Evolutionary conservation across 2,329 filamentous ascomycete genomes (phyloP).

Genomic region (Trichoderma sp.): DNA sequence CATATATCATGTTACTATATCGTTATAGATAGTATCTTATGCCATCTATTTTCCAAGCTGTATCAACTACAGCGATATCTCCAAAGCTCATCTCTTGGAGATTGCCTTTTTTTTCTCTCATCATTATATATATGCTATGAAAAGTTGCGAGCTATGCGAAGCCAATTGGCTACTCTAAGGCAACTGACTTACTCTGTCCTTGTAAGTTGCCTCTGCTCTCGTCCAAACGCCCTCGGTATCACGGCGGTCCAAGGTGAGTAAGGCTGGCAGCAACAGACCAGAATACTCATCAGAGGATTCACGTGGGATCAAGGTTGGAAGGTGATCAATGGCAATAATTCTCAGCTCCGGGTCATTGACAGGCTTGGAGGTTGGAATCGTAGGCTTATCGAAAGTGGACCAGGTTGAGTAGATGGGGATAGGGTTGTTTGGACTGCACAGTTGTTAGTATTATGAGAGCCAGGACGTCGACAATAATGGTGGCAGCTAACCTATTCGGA

Average conservation of each 20-base stretch:
- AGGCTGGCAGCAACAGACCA: slow-evolving; percentile 68
- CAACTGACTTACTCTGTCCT: slow-evolving; percentile 42
- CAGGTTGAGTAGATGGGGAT: slow-evolving; percentile 77
- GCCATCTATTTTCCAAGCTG: background rate
- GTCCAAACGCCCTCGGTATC: slow-evolving; percentile 71
- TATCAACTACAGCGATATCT: background rate
- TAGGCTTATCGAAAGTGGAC: slow-evolving; percentile 43
- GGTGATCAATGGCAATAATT: slow-evolving; percentile 81
- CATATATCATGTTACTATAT: background rate
- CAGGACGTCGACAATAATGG: background rate
- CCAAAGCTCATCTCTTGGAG: background rate
- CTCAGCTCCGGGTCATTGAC: slow-evolving; percentile 59
- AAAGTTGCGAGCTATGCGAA: background rate
- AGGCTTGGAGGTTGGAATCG: slow-evolving; percentile 50
- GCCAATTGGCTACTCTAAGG: background rate
- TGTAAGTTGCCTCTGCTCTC: slow-evolving; percentile 75
- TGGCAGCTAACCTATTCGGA: slow-evolving; percentile 45
- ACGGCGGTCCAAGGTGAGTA: slow-evolving; percentile 73
- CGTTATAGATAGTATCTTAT: background rate
- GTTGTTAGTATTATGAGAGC: background rate
- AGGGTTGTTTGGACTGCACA: slow-evolving; percentile 57
- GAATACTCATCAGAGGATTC: slow-evolving; percentile 85
- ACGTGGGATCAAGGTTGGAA: slow-evolving; percentile 74
- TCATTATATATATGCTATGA: background rate
- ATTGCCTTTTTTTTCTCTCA: background rate